A percentile compares a stretch with the other conserved stretches of the same genome.
Conservation (phyloP, 371 early-diverging fungal species). For the Apophysomyces ossiformis region DNA sequence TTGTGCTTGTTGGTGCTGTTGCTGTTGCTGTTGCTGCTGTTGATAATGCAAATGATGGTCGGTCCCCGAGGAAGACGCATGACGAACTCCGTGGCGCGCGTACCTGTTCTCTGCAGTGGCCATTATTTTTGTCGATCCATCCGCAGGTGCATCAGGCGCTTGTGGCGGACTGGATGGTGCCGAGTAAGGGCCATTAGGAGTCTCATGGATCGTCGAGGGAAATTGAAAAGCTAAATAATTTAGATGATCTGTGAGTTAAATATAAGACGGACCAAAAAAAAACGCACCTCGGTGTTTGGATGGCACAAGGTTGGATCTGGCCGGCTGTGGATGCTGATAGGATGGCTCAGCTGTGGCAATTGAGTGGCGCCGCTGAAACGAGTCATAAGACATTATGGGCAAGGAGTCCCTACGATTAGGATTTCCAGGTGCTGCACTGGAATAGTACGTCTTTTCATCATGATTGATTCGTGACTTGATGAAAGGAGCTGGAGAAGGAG, state of each 20-base stretch:
- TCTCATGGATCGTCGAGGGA: slow-evolving; percentile 50
- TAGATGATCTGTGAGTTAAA: not conserved
- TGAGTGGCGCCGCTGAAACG: slow-evolving; percentile 60
- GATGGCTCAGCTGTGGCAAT: slow-evolving; percentile 55
- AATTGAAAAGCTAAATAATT: slow-evolving; percentile 38
- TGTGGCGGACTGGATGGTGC: slow-evolving; percentile 62
- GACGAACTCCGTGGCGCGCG: slow-evolving; percentile 28
- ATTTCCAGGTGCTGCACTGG: slow-evolving; percentile 15
- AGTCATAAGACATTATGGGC: slow-evolving; percentile 46
- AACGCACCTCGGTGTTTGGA: slow-evolving; percentile 28
- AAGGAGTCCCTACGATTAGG: slow-evolving; percentile 45
- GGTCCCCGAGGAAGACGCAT: slow-evolving; percentile 24
- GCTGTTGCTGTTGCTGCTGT: slow-evolving; percentile 4
- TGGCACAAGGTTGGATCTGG: slow-evolving; percentile 5
- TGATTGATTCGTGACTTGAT: slow-evolving; percentile 10
- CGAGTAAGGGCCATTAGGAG: slow-evolving; percentile 54
- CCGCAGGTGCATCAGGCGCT: slow-evolving; percentile 9
- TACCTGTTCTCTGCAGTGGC: slow-evolving; percentile 14
- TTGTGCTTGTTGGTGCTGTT: not conserved
- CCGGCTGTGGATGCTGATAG: slow-evolving; percentile 15
- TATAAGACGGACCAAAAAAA: slow-evolving; percentile 6
- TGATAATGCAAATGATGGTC: slow-evolving; percentile 21
- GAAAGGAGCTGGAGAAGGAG: slow-evolving; percentile 33
- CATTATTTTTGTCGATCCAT: slow-evolving; percentile 1
- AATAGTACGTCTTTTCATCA: slow-evolving; percentile 21